phyloP scores from a whole-genome alignment of 2,329 filamentous ascomycete species.

The Fusarium praegraminearum region DNA sequence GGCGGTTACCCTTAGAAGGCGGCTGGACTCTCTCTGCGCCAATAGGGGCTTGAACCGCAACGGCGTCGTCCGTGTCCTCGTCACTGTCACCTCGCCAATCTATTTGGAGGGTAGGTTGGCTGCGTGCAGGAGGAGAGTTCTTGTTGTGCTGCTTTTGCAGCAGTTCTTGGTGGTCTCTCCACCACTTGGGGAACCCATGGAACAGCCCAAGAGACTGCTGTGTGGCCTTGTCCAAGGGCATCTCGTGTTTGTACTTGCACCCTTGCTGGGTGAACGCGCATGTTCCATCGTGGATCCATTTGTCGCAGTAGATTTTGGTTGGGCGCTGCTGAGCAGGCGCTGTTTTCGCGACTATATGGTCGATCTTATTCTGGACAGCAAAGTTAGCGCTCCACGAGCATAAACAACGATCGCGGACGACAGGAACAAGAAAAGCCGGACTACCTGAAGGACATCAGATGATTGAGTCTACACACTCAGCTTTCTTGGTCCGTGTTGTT shows the following conservation, averaged over 20 bases:
- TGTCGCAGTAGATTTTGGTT: constrained; percentile 83
- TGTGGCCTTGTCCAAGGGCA: constrained; percentile 77
- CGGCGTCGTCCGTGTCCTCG: constrained; percentile 8
- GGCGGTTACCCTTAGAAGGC: constrained; percentile 4
- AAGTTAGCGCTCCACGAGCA: constrained; percentile 7
- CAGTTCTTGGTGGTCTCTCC: constrained; percentile 66
- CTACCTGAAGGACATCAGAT: constrained; percentile 54
- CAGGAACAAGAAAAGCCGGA: constrained; percentile 7
- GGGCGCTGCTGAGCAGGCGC: constrained; percentile 57
- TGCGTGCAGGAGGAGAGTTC: neutral
- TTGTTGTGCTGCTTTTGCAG: constrained; percentile 47
- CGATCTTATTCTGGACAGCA: constrained; percentile 50
- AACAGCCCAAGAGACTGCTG: constrained; percentile 78
- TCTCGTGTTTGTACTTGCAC: constrained; percentile 91
- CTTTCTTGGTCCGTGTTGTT: constrained; percentile 32
- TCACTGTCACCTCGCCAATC: constrained; percentile 31
- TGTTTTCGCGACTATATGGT: constrained; percentile 49
- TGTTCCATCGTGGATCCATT: constrained; percentile 88
- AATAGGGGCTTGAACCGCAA: constrained; percentile 26
- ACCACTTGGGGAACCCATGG: constrained; percentile 72
- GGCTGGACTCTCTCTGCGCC: constrained; percentile 32
- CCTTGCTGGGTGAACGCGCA: constrained; percentile 89
- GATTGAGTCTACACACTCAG: constrained; percentile 49
- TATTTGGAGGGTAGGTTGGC: constrained; percentile 10
- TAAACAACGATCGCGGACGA: neutral